Conservation (phyloP, 768 basidiomycete species). For the Psilocybe tampanensis region DNA sequence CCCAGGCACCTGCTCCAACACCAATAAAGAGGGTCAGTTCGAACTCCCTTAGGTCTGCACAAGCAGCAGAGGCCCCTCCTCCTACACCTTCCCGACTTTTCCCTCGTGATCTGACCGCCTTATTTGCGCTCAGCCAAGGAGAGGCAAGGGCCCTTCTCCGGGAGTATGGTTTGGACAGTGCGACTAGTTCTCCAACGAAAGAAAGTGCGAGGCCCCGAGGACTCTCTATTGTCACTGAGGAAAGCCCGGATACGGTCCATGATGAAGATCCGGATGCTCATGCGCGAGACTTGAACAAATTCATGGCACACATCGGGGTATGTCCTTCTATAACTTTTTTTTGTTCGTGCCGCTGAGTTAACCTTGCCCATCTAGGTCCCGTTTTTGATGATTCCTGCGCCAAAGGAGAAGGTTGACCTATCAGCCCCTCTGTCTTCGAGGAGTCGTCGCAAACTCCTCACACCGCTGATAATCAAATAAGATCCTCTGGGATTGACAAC, state of each 20-base stretch:
- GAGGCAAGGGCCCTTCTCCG: slow-evolving; percentile 40
- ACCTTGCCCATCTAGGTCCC: slow-evolving; percentile 32
- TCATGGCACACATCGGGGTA: slow-evolving; percentile 52
- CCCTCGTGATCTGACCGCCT: slow-evolving; percentile 45
- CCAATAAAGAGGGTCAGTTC: slow-evolving; percentile 26
- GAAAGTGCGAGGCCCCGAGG: slow-evolving; percentile 24
- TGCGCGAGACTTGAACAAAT: slow-evolving; percentile 43
- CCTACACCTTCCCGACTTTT: slow-evolving; percentile 47
- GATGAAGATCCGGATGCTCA: slow-evolving; percentile 25
- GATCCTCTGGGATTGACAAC: background rate
- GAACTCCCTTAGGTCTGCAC: slow-evolving; percentile 20
- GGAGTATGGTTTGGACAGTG: slow-evolving; percentile 46
- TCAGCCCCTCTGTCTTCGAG: slow-evolving; percentile 24
- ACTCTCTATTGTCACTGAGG: slow-evolving; percentile 23
- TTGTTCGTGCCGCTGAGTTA: background rate
- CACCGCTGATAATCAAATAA: slow-evolving; percentile 34
- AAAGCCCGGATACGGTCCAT: slow-evolving; percentile 9
- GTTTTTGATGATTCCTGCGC: slow-evolving; percentile 43
- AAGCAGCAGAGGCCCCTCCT: slow-evolving; percentile 26
- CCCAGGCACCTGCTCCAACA: slow-evolving; percentile 29
- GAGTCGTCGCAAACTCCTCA: slow-evolving; percentile 29
- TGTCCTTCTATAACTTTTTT: slow-evolving; percentile 17
- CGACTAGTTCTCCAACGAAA: slow-evolving; percentile 27
- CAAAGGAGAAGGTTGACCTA: slow-evolving; percentile 27
- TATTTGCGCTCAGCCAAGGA: slow-evolving; percentile 46